Base-by-base conservation (phyloP, 148 eudicot genomes). In the Rhododendron molle region DNA sequence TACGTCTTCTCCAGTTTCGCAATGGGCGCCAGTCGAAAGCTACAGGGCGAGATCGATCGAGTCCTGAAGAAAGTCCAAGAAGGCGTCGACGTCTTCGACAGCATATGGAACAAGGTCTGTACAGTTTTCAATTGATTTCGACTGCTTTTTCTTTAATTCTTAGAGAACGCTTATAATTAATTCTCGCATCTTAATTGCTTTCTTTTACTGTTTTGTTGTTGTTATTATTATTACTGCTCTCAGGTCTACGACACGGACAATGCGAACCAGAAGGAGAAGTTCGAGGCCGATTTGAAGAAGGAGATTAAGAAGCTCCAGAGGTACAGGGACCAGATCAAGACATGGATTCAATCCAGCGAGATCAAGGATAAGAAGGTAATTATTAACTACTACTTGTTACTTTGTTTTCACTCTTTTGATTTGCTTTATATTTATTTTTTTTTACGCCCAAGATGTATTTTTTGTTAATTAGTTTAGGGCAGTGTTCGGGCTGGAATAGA, bases 341-440 rank as follows among this genome's bases (percentile, higher is more conserved):
- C 99, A 88, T 97, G 99, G 99, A 93, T 97, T 82, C 99, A 97
- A 82, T 97, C 98, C 11, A 97, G 98, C 58, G 98, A 97, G 89
- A 97, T 97, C 90, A 97, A 97, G 93, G 99, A 97, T 84, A 97
- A 97, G 91, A 97, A 97, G 98, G 99, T 95, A 12, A 23, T 38
- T 86, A 32, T 36, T 83, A 32, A 44, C 83, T 80, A 6, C 49
- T 46, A 30, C 40, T 5, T 30, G 69, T 38, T 52, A 54, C 15
- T 77, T 50, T 32, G 65, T 28, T n/a, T 79, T 69, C 60, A 79
- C 23, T 52, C 14, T 52, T 21, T 56, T 15, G 14, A 30, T 78
- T 26, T 4, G 52, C 58, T 78, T 16, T 56, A 56, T 16, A 5
- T 40, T 2, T 34, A 47, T 28, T 15, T 80, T 28, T 26, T 50